These are phyloP conservation scores for Ustilago xerochloae DNA, from an alignment of 1,284 basidiomycete species.

Conservation along the genomic window DNA sequence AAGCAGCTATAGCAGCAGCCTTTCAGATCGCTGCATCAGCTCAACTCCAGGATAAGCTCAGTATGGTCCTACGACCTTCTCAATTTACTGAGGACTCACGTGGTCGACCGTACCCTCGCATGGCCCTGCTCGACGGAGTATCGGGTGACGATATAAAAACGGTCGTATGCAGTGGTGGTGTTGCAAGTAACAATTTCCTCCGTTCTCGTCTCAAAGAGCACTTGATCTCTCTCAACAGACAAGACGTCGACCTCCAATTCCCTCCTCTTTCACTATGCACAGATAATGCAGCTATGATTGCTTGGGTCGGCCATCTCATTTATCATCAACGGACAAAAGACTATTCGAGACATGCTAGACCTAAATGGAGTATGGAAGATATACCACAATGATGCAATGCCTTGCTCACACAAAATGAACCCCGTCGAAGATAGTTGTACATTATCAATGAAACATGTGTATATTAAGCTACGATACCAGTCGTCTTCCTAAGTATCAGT, in stretches of 20 bases:
- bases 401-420: background rate
- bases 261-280: constrained; percentile 63
- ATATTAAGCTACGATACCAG: background rate
- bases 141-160: constrained; percentile 29
- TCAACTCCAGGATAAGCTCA: constrained; percentile 62
- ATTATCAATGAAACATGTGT: constrained; percentile 2
- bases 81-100: constrained; percentile 1
- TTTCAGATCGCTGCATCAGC: constrained; percentile 62
- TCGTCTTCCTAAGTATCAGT: background rate
- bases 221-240: constrained; percentile 31
- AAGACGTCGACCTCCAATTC: constrained; percentile 52
- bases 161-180: constrained; percentile 64
- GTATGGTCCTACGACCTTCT: constrained; percentile 30
- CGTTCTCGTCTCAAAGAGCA: constrained; percentile 36
- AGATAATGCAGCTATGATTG: constrained; percentile 67
- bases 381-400: constrained; percentile 21
- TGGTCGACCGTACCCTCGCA: constrained; percentile 15
- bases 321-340: constrained; percentile 48
- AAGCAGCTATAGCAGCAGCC: constrained; percentile 36
- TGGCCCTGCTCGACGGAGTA: constrained; percentile 8
- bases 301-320: constrained; percentile 57
- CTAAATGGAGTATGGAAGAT: constrained; percentile 64
- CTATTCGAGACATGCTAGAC: constrained; percentile 41
- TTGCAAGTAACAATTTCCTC: constrained; percentile 60
- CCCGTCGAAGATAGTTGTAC: constrained; percentile 1